Conservation (phyloP, 2,329 filamentous ascomycete genomes). For the Neofusicoccum kwambonambiense region DNA sequence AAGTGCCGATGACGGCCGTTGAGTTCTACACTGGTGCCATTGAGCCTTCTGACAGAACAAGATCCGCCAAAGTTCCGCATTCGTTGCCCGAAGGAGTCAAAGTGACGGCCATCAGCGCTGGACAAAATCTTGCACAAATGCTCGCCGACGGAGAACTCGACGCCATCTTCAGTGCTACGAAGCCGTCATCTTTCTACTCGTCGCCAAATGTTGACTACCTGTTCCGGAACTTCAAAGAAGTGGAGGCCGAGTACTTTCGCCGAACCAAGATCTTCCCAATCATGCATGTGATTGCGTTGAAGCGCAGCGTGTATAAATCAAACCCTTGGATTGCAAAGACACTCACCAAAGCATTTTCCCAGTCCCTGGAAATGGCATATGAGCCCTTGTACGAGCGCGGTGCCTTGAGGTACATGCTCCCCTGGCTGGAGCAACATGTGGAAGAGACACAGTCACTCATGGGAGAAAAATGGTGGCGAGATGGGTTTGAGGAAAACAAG, state of each 20-base stretch:
- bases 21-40: constrained; percentile 20
- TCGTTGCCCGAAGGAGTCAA: constrained; percentile 20
- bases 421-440: constrained; percentile 24
- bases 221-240: not conserved
- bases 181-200: not conserved
- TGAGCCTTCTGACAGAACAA: constrained; percentile 14
- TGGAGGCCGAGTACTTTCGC: not conserved
- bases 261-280: not conserved
- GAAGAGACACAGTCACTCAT: constrained; percentile 17
- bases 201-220: not conserved
- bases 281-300: constrained; percentile 14
- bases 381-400: constrained; percentile 20
- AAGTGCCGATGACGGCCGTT: not conserved
- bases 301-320: constrained; percentile 22
- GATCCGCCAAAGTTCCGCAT: constrained; percentile 18
- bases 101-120: constrained; percentile 23
- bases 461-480: constrained; percentile 22
- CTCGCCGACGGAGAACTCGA: not conserved
- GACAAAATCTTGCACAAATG: not conserved
- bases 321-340: constrained; percentile 24
- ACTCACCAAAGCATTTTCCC: constrained; percentile 23
- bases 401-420: constrained; percentile 25
- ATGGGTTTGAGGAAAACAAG: constrained; percentile 24
- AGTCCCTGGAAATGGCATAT: constrained; percentile 22
- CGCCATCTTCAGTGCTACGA: not conserved